A percentile compares a stretch with the other conserved stretches of the same genome.
Conservation (phyloP, 352 stramenopile species). For the Elongisporangium prolatum region DNA sequence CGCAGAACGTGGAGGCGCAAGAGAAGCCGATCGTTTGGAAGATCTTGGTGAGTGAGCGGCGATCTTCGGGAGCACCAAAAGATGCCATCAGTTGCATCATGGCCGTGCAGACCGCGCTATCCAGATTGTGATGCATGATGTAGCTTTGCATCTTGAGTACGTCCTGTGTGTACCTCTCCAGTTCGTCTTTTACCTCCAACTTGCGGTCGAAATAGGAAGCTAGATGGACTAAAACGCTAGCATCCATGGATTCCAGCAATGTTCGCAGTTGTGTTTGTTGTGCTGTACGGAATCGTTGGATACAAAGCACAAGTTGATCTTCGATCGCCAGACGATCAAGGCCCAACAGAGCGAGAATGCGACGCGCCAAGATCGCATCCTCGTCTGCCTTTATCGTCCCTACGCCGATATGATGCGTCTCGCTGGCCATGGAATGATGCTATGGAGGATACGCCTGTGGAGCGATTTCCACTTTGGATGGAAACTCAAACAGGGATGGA, state of each 20-base stretch:
- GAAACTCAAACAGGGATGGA: neutral
- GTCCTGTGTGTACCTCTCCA: slow-evolving; percentile 54
- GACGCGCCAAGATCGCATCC: neutral
- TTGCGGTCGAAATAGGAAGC: slow-evolving; percentile 44
- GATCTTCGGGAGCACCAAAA: slow-evolving; percentile 37
- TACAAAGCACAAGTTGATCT: slow-evolving; percentile 29
- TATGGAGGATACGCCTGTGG: neutral
- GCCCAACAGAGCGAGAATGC: slow-evolving; percentile 36
- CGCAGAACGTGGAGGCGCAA: slow-evolving; percentile 29
- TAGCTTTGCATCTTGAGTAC: slow-evolving; percentile 56
- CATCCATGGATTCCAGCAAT: slow-evolving; percentile 20
- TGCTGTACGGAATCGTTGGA: slow-evolving; percentile 34
- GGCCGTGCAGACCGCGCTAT: slow-evolving; percentile 10
- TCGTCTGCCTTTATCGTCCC: neutral
- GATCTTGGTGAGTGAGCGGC: slow-evolving; percentile 41
- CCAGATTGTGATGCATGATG: slow-evolving; percentile 31
- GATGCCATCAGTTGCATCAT: slow-evolving; percentile 40
- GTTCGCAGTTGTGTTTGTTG: slow-evolving; percentile 33
- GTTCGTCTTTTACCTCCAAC: slow-evolving; percentile 52
- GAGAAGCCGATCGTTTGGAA: slow-evolving; percentile 42
- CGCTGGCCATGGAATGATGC: neutral
- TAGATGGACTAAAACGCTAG: slow-evolving; percentile 22
- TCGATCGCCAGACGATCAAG: slow-evolving; percentile 26
- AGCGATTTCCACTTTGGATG: neutral
- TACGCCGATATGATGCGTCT: neutral